A percentile compares a stretch with the other conserved stretches of the same genome.
Conservation (phyloP, 352 stramenopile species). For the Poterioochromonas sp. region DNA sequence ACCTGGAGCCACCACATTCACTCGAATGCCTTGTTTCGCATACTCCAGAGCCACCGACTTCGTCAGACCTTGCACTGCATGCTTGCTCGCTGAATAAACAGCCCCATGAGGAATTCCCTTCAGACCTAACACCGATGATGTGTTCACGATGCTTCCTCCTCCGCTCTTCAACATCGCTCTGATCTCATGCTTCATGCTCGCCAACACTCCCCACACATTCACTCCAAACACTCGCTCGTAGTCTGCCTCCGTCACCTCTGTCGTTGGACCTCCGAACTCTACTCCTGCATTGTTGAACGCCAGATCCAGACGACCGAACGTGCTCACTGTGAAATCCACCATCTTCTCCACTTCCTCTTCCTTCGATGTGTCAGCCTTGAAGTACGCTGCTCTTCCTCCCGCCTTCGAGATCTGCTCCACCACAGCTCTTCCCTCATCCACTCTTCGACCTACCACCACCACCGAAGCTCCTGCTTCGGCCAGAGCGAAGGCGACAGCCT, state of each 20-base stretch:
- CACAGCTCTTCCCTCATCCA: background rate
- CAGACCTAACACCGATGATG: conserved; percentile 40
- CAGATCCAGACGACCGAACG: conserved; percentile 31
- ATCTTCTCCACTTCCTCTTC: conserved; percentile 27
- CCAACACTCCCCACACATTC: conserved; percentile 42
- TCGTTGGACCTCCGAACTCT: conserved; percentile 42
- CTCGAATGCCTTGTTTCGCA: conserved; percentile 40
- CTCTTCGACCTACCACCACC: conserved; percentile 25
- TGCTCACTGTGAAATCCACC: background rate
- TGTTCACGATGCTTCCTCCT: conserved; percentile 47
- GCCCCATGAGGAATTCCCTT: conserved; percentile 29
- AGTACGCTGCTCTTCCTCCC: background rate
- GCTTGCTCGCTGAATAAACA: conserved; percentile 46
- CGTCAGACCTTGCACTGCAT: conserved; percentile 46
- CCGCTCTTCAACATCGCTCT: conserved; percentile 38
- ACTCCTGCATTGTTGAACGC: conserved; percentile 41
- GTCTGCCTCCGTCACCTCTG: conserved; percentile 42
- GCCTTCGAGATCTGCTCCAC: conserved; percentile 1
- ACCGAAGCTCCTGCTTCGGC: conserved; percentile 30
- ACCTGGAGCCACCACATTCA: conserved; percentile 44
- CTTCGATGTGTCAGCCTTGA: conserved; percentile 32
- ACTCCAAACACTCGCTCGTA: conserved; percentile 42
- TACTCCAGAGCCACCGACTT: conserved; percentile 44
- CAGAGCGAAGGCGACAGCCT: conserved; percentile 33
- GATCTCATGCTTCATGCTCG: conserved; percentile 37